phyloP scores from a whole-genome alignment of 2,329 filamentous ascomycete species.

The Pseudophaeomoniella oleicola region DNA sequence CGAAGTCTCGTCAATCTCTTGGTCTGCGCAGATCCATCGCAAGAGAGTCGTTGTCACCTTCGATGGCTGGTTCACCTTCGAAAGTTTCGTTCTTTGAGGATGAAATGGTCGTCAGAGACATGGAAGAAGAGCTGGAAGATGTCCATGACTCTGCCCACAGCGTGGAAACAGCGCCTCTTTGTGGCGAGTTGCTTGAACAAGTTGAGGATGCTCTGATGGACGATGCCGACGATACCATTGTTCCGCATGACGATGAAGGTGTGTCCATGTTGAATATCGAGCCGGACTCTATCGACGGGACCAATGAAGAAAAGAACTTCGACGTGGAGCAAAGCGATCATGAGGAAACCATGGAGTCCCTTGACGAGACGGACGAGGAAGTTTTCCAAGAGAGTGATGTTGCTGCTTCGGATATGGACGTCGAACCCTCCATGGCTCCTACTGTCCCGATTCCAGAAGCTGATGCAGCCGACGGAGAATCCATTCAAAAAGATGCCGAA shows the following conservation, averaged over 20 bases:
- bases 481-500: too few species aligned
- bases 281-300: too few species aligned
- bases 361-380: too few species aligned
- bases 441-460: too few species aligned
- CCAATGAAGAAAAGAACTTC: too few species aligned
- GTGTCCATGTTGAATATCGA: neutral
- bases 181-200: neutral
- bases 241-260: constrained; percentile 3
- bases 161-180: constrained; percentile 3
- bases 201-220: constrained; percentile 1
- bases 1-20: constrained; percentile 10
- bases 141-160: constrained; percentile 8
- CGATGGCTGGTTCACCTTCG: constrained; percentile 19
- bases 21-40: constrained; percentile 9
- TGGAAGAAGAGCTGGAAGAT: constrained; percentile 21
- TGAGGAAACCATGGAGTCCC: too few species aligned
- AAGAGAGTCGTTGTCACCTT: constrained; percentile 12
- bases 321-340: too few species aligned
- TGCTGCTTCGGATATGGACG: too few species aligned
- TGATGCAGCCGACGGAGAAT: too few species aligned
- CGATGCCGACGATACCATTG: constrained; percentile 7
- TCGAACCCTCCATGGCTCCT: too few species aligned
- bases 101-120: constrained; percentile 37
- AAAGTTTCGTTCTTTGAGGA: constrained; percentile 47
- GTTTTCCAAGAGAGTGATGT: too few species aligned